Conservation (phyloP, 306 rosid genomes). For the Vigna hirtella region DNA sequence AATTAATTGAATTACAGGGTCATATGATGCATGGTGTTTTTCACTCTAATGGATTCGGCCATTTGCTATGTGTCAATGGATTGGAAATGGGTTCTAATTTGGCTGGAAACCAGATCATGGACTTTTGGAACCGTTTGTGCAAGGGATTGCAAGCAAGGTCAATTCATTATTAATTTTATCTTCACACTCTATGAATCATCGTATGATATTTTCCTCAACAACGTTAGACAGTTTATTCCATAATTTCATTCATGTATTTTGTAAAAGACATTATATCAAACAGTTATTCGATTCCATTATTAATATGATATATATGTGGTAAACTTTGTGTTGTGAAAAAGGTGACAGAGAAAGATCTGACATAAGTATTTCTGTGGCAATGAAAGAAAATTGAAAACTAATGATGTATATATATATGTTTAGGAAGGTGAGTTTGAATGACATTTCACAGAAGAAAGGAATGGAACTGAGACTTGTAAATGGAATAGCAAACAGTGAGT, state of each 20-base stretch:
- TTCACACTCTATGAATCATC: too few relatives aligned
- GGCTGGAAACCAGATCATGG: constrained; percentile 69
- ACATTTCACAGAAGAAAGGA: constrained; percentile 66
- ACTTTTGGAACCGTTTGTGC: constrained; percentile 89
- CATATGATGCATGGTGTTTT: constrained; percentile 87
- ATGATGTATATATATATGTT: constrained; percentile 26
- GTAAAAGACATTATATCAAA: too few relatives aligned
- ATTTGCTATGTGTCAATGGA: constrained; percentile 82
- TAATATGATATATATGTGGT: too few relatives aligned
- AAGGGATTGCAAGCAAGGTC: constrained; percentile 73
- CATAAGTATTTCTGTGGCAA: not conserved
- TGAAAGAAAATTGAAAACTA: not conserved
- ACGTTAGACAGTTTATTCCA: not conserved
- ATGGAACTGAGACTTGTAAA: constrained; percentile 81
- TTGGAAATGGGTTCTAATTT: constrained; percentile 73
- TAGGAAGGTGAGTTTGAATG: constrained; percentile 87
- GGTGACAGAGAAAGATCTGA: too few relatives aligned
- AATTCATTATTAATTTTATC: not conserved
- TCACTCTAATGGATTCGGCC: constrained; percentile 90
- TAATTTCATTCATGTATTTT: not conserved
- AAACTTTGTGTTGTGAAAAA: too few relatives aligned
- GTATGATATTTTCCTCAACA: too few relatives aligned
- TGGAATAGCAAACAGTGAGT: constrained; percentile 65
- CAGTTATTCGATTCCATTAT: too few relatives aligned
- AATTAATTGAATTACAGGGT: constrained; percentile 56